A percentile compares a stretch with the other conserved stretches of the same genome.
Conservation (phyloP, 192 early-diverging fungal species). For the Backusella westeae region DNA sequence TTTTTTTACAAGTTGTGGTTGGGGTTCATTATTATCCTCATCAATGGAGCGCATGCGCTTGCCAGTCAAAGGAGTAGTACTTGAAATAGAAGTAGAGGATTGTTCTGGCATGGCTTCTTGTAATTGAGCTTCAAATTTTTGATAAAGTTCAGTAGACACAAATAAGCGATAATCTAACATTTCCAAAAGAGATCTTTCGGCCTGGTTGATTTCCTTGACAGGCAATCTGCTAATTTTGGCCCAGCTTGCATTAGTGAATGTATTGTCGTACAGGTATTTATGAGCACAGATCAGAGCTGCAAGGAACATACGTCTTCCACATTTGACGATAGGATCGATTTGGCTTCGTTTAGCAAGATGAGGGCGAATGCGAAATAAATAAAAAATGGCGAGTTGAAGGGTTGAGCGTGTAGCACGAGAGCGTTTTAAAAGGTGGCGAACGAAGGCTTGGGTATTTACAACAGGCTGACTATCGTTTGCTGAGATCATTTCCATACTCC, state of each 20-base stretch:
- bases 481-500: conserved; percentile 4
- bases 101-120: conserved; percentile 9
- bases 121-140: conserved; percentile 16
- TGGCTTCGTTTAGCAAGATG: conserved; percentile 14
- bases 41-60: neutral
- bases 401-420: conserved; percentile 61
- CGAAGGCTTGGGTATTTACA: conserved; percentile 43
- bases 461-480: conserved; percentile 19
- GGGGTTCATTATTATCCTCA: neutral
- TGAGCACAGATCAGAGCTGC: conserved; percentile 85
- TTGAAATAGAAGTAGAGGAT: neutral
- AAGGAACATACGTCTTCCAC: conserved; percentile 82
- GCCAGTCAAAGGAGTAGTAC: neutral
- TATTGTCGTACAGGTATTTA: conserved; percentile 86
- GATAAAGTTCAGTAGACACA: conserved; percentile 38
- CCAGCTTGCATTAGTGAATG: conserved; percentile 88
- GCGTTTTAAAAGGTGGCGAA: conserved; percentile 54
- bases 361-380: conserved; percentile 41
- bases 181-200: conserved; percentile 79
- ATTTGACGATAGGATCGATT: conserved; percentile 45
- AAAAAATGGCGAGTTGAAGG: conserved; percentile 60
- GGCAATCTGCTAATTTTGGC: conserved; percentile 82
- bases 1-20: neutral
- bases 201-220: conserved; percentile 76
- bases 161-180: conserved; percentile 79